Percentiles rank a stretch among this genome's conserved stretches.
phyloP scores from a whole-genome alignment of 768 basidiomycete genomes.

The Pleurotus ostreatus region DNA sequence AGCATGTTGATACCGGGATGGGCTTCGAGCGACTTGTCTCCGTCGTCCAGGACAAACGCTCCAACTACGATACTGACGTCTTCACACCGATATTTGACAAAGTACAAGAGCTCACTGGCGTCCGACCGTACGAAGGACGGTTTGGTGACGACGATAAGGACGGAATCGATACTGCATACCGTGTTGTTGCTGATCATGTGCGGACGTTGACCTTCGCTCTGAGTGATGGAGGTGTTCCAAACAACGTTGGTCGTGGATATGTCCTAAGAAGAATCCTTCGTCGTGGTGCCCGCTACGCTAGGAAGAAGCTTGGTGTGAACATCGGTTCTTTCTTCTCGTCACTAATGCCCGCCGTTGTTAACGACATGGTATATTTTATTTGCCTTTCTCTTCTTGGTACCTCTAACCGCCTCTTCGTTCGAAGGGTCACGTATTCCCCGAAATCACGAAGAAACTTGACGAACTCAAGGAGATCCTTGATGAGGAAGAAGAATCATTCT shows the following conservation, averaged over 20 bases:
- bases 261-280: constrained; percentile 93
- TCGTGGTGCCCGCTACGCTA: constrained; percentile 91
- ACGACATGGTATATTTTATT: constrained; percentile 93
- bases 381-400: too few relatives aligned
- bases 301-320: constrained; percentile 89
- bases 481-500: constrained; percentile 97
- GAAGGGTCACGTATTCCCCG: constrained; percentile 87
- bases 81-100: constrained; percentile 85
- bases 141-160: constrained; percentile 95
- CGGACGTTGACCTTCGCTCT: constrained; percentile 94
- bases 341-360: constrained; percentile 83
- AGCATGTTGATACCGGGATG: constrained; percentile 99
- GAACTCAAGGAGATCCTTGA: constrained; percentile 94
- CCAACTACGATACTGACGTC: constrained; percentile 98
- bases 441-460: constrained; percentile 75
- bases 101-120: constrained; percentile 87
- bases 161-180: constrained; percentile 96
- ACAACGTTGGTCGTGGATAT: constrained; percentile 95
- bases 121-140: constrained; percentile 81
- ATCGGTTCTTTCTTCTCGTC: constrained; percentile 96
- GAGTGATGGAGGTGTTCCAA: constrained; percentile 94
- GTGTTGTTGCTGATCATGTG: constrained; percentile 95
- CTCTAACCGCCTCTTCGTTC: too few relatives aligned
- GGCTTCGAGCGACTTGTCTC: constrained; percentile 98
- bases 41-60: constrained; percentile 82